Percentiles rank a stretch among this genome's conserved stretches.
These are phyloP conservation scores for Penicillium coffeae DNA, from an alignment of 495 filamentous ascomycete species.

Conservation along the genomic window DNA sequence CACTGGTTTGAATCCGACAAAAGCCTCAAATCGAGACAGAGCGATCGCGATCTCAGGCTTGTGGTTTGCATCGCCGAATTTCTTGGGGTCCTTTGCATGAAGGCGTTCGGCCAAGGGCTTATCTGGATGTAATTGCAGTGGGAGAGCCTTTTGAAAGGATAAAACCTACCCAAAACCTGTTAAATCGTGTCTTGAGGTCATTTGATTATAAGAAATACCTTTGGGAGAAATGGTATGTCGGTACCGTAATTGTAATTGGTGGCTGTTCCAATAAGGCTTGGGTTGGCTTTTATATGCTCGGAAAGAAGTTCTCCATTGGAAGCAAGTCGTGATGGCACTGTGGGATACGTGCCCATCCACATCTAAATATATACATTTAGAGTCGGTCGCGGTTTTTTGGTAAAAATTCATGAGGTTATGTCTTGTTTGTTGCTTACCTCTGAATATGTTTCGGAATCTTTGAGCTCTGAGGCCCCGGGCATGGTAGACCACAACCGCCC, in stretches of 20 bases:
- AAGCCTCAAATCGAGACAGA: constrained; percentile 66
- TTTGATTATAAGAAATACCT: constrained; percentile 33
- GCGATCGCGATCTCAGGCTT: constrained; percentile 79
- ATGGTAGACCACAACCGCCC: constrained; percentile 37
- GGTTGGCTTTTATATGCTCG: constrained; percentile 58
- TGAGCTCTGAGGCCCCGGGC: constrained; percentile 29
- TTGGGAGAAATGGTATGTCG: constrained; percentile 68
- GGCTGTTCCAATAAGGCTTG: constrained; percentile 58
- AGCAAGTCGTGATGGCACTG: constrained; percentile 58
- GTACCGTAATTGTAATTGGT: constrained; percentile 55
- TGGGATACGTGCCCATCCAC: constrained; percentile 78
- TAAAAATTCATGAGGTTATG: neutral
- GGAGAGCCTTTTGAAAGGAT: constrained; percentile 71
- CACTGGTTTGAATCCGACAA: constrained; percentile 67
- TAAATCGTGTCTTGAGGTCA: neutral
- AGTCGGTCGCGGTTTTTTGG: too few relatives aligned
- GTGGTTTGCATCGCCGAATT: constrained; percentile 71
- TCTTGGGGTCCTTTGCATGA: constrained; percentile 55
- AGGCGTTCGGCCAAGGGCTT: constrained; percentile 60
- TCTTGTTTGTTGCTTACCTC: constrained; percentile 22
- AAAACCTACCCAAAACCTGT: constrained; percentile 45
- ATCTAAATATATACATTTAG: constrained; percentile 37
- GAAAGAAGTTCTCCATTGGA: constrained; percentile 57
- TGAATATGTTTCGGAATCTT: constrained; percentile 37
- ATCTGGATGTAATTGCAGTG: constrained; percentile 71